These are phyloP conservation scores for Trichopus zeylanicus DNA, from an alignment of 116 monocot genomes.

Conservation along the genomic window DNA sequence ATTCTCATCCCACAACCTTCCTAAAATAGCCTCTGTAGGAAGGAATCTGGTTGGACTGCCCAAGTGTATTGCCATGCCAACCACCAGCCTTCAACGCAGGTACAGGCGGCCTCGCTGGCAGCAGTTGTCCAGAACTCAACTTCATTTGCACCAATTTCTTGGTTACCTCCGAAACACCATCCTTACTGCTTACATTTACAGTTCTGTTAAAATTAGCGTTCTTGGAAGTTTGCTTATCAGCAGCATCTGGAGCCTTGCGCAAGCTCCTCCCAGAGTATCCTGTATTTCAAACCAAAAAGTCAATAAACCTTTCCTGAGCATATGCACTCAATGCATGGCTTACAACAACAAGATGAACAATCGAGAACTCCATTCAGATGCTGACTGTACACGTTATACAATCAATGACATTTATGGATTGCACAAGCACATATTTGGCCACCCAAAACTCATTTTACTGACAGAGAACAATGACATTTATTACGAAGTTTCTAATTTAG, in stretches of 20 bases:
- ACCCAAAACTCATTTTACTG: too few relatives aligned
- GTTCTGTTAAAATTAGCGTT: background rate
- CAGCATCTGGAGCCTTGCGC: conserved; percentile 9
- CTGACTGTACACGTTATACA: too few relatives aligned
- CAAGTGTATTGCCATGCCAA: conserved; percentile 40
- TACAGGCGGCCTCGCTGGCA: conserved; percentile 13
- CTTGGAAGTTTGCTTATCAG: background rate
- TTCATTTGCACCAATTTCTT: conserved; percentile 26
- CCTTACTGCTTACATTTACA: background rate
- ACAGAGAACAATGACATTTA: too few relatives aligned
- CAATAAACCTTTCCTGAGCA: too few relatives aligned
- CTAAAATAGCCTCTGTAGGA: conserved; percentile 32
- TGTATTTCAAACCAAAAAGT: background rate
- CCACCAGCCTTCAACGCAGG: conserved; percentile 44
- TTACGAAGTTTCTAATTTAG: too few relatives aligned
- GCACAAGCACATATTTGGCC: too few relatives aligned
- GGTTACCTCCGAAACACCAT: conserved; percentile 19
- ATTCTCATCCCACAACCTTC: conserved; percentile 19
- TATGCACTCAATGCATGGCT: too few relatives aligned
- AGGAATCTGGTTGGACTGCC: conserved; percentile 11
- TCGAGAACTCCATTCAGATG: too few relatives aligned
- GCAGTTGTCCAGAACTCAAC: conserved; percentile 14
- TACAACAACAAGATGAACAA: too few relatives aligned
- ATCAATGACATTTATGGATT: too few relatives aligned
- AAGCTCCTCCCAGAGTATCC: conserved; percentile 11